phyloP scores from a whole-genome alignment of 257 asterid genomes.

The Solanum pimpinellifolium region DNA sequence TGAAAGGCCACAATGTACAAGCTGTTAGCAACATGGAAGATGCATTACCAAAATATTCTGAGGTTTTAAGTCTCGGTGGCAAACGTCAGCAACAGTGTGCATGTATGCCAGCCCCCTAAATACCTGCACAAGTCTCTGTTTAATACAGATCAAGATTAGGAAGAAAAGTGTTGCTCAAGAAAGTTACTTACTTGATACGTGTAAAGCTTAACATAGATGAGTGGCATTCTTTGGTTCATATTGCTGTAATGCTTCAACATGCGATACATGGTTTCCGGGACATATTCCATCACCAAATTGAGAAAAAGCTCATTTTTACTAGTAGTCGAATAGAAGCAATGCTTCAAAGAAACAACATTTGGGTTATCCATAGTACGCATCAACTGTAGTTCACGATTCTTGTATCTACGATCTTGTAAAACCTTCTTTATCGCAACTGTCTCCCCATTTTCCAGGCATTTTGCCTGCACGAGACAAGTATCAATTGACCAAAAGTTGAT shows the following conservation, averaged over 20 bases:
- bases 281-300: conserved; percentile 94
- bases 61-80: conserved; percentile 95
- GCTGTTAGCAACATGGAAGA: neutral
- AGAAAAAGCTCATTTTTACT: conserved; percentile 80
- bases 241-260: conserved; percentile 72
- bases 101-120: conserved; percentile 90
- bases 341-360: conserved; percentile 80
- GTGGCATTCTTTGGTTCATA: conserved; percentile 81
- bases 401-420: conserved; percentile 87
- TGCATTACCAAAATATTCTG: conserved; percentile 74
- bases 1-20: neutral
- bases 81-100: conserved; percentile 85
- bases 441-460: conserved; percentile 92
- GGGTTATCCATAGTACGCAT: conserved; percentile 95
- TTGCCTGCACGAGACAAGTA: conserved; percentile 42
- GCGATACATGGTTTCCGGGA: conserved; percentile 69
- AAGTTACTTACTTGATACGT: conserved; percentile 62
- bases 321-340: conserved; percentile 87
- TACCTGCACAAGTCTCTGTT: conserved; percentile 34
- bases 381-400: conserved; percentile 84
- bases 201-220: conserved; percentile 78
- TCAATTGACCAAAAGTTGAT: neutral
- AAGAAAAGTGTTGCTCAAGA: neutral
- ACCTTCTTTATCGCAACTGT: conserved; percentile 94
- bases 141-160: neutral